Evolutionary conservation across 2,329 filamentous ascomycete genomes (phyloP).

Genomic region (Tolypocladium endophyticum): DNA sequence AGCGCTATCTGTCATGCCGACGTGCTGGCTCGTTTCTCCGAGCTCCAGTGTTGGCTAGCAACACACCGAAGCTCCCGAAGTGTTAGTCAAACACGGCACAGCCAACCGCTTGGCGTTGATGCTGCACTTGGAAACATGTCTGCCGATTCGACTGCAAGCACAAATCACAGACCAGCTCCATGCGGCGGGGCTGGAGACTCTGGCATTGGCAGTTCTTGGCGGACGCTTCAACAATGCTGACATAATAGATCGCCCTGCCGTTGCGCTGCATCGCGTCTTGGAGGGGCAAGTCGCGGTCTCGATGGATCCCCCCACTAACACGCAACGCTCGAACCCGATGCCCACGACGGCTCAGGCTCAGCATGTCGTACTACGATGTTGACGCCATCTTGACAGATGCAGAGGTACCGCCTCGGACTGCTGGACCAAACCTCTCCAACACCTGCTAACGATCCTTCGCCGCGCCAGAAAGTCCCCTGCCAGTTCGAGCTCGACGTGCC

Average conservation of each 20-base stretch:
- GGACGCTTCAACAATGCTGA: neutral
- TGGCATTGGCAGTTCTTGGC: neutral
- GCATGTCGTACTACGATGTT: slow-evolving; percentile 73
- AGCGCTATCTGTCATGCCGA: neutral
- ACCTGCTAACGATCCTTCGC: neutral
- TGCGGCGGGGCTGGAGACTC: neutral
- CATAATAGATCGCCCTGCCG: neutral
- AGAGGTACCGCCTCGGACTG: slow-evolving; percentile 43
- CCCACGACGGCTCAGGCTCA: neutral
- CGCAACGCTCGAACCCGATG: neutral
- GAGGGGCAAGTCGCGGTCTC: neutral
- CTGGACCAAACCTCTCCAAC: neutral
- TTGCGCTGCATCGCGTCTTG: neutral
- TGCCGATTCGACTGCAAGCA: neutral
- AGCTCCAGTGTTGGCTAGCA: neutral
- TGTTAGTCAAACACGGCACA: neutral
- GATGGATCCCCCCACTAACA: neutral
- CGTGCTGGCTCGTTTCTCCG: neutral
- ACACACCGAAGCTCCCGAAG: neutral
- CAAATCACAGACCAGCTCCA: neutral
- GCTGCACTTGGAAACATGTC: neutral
- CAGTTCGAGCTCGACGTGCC: slow-evolving; percentile 87
- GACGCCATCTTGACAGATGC: slow-evolving; percentile 78
- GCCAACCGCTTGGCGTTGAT: neutral
- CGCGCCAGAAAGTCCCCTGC: slow-evolving; percentile 76